Percentiles rank a stretch among this genome's conserved stretches.
These are phyloP conservation scores for Metschnikowia matae DNA, from an alignment of 805 yeast species.

Conservation along the genomic window DNA sequence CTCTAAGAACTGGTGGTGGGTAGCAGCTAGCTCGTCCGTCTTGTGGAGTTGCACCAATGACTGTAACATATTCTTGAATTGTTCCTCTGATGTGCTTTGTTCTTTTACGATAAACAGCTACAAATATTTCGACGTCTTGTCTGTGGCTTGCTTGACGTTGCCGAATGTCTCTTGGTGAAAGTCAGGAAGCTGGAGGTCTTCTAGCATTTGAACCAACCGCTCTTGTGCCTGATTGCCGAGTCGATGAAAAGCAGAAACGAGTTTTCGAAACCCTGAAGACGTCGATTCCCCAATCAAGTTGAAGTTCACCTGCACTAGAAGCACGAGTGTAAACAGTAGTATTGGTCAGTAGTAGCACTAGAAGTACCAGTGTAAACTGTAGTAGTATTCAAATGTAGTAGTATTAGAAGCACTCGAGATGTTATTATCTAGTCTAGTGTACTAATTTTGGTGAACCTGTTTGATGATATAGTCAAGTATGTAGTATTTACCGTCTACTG, in stretches of 20 bases:
- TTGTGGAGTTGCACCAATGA: constrained; percentile 33
- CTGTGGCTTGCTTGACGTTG: constrained; percentile 20
- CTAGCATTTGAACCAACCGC: constrained; percentile 44
- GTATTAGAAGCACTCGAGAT: no score
- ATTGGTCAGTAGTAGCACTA: no score
- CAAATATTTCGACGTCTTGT: constrained; percentile 32
- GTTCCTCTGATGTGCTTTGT: constrained; percentile 29
- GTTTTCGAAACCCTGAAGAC: constrained; percentile 20
- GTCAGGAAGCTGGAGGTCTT: constrained; percentile 35
- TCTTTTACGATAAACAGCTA: constrained; percentile 30
- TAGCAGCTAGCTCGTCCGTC: constrained; percentile 22
- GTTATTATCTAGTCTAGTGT: no score
- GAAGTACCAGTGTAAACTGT: no score
- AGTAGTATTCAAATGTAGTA: no score
- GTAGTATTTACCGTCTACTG: no score
- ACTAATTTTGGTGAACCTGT: no score
- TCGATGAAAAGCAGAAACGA: constrained; percentile 26
- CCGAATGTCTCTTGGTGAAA: not conserved
- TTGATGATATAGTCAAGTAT: no score
- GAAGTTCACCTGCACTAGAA: constrained; percentile 25
- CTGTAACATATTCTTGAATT: constrained; percentile 29
- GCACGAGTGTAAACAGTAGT: no score
- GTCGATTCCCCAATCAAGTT: constrained; percentile 10
- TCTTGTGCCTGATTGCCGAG: constrained; percentile 29
- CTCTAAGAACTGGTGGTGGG: constrained; percentile 47